A percentile compares a stretch with the other conserved stretches of the same genome.
These are phyloP conservation scores for Apocynum venetum DNA, from an alignment of 257 asterid species.

Conservation along the genomic window DNA sequence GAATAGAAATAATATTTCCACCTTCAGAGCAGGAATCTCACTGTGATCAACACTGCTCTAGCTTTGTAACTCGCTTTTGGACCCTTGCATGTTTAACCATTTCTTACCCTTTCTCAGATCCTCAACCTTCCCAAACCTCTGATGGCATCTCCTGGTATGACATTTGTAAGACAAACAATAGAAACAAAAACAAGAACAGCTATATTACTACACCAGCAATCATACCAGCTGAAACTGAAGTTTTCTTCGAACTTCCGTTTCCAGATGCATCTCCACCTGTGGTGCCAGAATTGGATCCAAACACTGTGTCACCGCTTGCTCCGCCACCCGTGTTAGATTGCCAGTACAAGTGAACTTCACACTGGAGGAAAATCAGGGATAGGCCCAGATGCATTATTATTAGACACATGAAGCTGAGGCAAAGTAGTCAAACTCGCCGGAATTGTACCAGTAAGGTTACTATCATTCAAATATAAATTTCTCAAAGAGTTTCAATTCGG, in stretches of 20 bases:
- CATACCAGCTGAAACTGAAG: constrained; percentile 54
- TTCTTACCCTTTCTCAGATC: constrained; percentile 59
- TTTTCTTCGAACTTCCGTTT: constrained; percentile 30
- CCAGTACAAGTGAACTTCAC: constrained; percentile 48
- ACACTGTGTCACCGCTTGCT: constrained; percentile 21
- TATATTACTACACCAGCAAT: constrained; percentile 62
- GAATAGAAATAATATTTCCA: constrained; percentile 69
- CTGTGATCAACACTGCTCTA: constrained; percentile 72
- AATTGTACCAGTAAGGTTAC: constrained; percentile 63
- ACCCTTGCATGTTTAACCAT: constrained; percentile 43
- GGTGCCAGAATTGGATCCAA: constrained; percentile 32
- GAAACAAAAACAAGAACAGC: constrained; percentile 57
- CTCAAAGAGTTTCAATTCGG: constrained; percentile 65
- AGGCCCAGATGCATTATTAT: constrained; percentile 66
- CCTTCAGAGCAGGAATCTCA: constrained; percentile 66
- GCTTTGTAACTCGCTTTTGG: constrained; percentile 57
- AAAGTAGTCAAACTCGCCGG: constrained; percentile 54
- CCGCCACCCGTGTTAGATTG: constrained; percentile 46
- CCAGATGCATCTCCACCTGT: constrained; percentile 36
- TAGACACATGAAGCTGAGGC: constrained; percentile 72
- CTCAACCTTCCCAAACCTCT: constrained; percentile 46
- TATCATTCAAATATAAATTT: constrained; percentile 60
- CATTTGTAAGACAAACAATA: constrained; percentile 71
- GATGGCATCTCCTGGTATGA: constrained; percentile 44
- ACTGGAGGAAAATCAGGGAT: constrained; percentile 40